phyloP scores from a whole-genome alignment of 192 early-diverging fungal genomes.

The Coemansia asiatica region DNA sequence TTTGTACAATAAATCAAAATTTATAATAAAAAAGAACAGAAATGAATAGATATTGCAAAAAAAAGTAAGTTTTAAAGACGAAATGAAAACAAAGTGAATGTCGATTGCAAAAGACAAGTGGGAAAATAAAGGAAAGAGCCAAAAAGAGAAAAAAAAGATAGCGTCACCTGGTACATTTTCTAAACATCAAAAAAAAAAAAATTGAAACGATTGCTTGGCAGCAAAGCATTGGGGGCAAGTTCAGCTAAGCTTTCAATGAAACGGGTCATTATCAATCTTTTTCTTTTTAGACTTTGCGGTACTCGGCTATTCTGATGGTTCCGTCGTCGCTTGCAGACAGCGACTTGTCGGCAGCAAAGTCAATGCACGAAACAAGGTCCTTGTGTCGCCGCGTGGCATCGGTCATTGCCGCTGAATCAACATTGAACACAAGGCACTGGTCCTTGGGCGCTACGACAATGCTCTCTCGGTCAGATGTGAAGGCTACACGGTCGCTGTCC shows the following conservation, averaged over 20 bases:
- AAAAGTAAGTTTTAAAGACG: not conserved
- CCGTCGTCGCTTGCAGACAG: constrained; percentile 54
- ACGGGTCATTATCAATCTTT: too few species aligned
- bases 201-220: too few species aligned
- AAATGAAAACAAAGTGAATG: not conserved
- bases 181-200: not conserved
- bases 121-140: constrained; percentile 5
- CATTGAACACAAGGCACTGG: constrained; percentile 51
- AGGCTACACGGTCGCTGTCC: constrained; percentile 39
- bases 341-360: constrained; percentile 42
- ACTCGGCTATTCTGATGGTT: constrained; percentile 49
- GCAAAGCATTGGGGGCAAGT: too few species aligned
- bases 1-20: not conserved
- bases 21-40: not conserved
- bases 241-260: too few species aligned
- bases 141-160: not conserved
- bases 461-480: constrained; percentile 48
- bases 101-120: not conserved
- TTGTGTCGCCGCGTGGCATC: constrained; percentile 53
- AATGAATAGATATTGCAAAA: not conserved
- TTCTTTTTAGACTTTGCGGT: constrained; percentile 43
- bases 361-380: constrained; percentile 46
- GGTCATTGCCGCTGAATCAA: constrained; percentile 49
- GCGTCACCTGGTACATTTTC: not conserved
- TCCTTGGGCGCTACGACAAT: constrained; percentile 42